Conservation (phyloP, 306 rosid species). For the Calophaca sinica region DNA sequence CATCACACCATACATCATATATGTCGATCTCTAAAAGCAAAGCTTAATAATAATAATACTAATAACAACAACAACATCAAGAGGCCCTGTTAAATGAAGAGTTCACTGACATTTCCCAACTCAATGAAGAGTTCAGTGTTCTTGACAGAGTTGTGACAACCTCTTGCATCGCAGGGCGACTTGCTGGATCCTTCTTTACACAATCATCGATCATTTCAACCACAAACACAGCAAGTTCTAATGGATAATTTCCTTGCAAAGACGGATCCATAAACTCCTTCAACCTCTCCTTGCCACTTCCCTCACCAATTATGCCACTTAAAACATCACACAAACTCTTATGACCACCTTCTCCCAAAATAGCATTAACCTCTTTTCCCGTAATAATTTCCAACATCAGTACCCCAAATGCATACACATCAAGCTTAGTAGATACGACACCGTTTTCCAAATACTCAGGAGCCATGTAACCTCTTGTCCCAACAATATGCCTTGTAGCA, state of each 20-base stretch:
- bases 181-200: constrained; percentile 64
- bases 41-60: too few relatives aligned
- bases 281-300: constrained; percentile 54
- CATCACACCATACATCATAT: not conserved
- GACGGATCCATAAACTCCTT: constrained; percentile 66
- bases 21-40: not conserved
- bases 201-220: constrained; percentile 57
- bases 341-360: constrained; percentile 42
- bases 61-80: too few relatives aligned
- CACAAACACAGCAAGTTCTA: constrained; percentile 62
- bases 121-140: constrained; percentile 64
- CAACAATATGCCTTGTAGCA: constrained; percentile 80
- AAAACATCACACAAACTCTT: constrained; percentile 48
- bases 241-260: constrained; percentile 60
- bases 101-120: constrained; percentile 68
- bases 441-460: constrained; percentile 93
- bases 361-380: constrained; percentile 71
- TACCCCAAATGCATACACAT: constrained; percentile 84
- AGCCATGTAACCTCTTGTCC: constrained; percentile 91
- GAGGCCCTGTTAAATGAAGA: not conserved
- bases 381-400: constrained; percentile 71
- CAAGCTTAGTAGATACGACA: constrained; percentile 76
- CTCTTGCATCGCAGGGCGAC: constrained; percentile 76
- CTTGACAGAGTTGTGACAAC: constrained; percentile 65
- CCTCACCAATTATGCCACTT: constrained; percentile 43